Percentiles rank a stretch among this genome's conserved stretches.
phyloP scores from a whole-genome alignment of 2,329 filamentous ascomycete genomes.

The Lizonia empirigonia region DNA sequence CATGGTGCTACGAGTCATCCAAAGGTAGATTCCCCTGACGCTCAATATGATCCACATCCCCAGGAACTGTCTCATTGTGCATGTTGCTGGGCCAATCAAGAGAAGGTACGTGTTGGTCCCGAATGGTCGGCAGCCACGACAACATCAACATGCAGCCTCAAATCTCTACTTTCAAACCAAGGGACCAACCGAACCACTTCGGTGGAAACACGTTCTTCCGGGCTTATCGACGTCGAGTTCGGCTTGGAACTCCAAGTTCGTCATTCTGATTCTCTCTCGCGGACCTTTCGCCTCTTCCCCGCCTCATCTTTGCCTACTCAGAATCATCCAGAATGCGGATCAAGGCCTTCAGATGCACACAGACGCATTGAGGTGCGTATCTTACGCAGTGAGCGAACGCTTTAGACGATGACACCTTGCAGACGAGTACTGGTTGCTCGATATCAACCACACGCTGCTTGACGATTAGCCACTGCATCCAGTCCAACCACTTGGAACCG shows the following conservation, averaged over 20 bases:
- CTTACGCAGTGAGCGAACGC: neutral
- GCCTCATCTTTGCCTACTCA: constrained; percentile 2
- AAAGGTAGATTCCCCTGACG: constrained; percentile 8
- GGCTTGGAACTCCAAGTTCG: constrained; percentile 1
- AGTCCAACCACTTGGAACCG: constrained; percentile 12
- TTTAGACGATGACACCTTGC: constrained; percentile 24
- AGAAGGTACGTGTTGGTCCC: constrained; percentile 36
- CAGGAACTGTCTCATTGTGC: constrained; percentile 20
- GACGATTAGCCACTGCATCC: constrained; percentile 26
- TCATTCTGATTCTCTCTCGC: constrained; percentile 17
- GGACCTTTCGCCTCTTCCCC: constrained; percentile 11
- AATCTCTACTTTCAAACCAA: neutral
- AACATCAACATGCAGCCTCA: constrained; percentile 19
- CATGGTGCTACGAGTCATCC: constrained; percentile 13
- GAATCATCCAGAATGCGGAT: neutral
- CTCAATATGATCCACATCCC: constrained; percentile 5
- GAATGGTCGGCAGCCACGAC: constrained; percentile 28
- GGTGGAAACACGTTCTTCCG: constrained; percentile 18
- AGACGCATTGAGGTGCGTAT: constrained; percentile 5
- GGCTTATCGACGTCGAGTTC: constrained; percentile 6
- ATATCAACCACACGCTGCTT: constrained; percentile 25
- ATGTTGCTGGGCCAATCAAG: constrained; percentile 34
- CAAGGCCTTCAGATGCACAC: neutral
- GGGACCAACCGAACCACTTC: neutral
- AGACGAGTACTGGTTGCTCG: constrained; percentile 23